Conservation (phyloP, 257 asterid genomes). For the Phtheirospermum japonicum region DNA sequence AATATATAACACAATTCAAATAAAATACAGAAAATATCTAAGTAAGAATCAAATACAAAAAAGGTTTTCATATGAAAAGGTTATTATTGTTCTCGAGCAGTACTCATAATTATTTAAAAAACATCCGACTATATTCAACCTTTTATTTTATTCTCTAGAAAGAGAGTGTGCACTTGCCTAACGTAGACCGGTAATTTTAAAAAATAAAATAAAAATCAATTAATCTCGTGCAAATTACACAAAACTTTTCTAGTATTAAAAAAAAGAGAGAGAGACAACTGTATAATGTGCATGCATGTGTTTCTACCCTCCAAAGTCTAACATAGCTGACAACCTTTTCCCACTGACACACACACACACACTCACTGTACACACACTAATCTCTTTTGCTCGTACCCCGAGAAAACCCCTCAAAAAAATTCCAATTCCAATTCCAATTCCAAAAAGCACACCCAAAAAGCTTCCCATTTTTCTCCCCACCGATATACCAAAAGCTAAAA, state of each 20-base stretch:
- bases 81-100: too few species aligned
- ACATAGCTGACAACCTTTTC: conserved; percentile 35
- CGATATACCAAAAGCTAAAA: background rate
- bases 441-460: background rate
- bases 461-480: background rate
- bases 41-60: too few species aligned
- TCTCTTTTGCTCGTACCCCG: too few species aligned
- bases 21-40: too few species aligned
- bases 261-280: conserved; percentile 13
- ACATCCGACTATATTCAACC: conserved; percentile 63
- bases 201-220: background rate
- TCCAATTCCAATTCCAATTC: too few species aligned
- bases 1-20: too few species aligned
- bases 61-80: too few species aligned
- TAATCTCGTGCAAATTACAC: background rate
- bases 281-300: conserved; percentile 43
- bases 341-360: background rate
- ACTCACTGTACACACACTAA: too few species aligned
- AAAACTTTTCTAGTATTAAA: conserved; percentile 1
- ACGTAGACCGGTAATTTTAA: too few species aligned
- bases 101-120: background rate
- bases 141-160: conserved; percentile 4
- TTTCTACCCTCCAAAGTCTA: conserved; percentile 46
- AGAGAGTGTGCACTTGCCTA: too few species aligned
- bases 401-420: too few species aligned